Base-by-base conservation (phyloP, 1,139 yeast genomes). In the Scheffersomyces cryptocercus region DNA sequence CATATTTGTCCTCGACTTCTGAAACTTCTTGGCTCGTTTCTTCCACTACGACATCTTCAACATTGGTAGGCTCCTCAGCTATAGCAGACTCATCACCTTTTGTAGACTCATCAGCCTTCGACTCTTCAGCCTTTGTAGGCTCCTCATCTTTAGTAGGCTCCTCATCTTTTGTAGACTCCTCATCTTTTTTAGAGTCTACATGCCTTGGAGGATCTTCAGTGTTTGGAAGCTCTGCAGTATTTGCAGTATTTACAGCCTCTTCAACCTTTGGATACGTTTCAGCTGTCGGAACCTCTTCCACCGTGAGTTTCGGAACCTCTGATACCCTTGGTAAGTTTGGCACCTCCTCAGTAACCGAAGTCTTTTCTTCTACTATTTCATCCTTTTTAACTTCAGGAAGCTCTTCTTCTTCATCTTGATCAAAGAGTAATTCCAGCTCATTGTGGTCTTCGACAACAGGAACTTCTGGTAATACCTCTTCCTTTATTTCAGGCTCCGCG, bases 321-420 rank as follows among this genome's bases (percentile, higher is more conserved):
- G 11, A 29, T 15, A 37, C 37, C 41, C 37, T 9, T 45, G 40
- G 28, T 42, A 35, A 12, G 49, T 9, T 40, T 50, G 6, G 42
- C 45, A 14, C 46, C 50, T 2, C 37, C 53, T 31, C 44, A 51
- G 3, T 46, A 50, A n/a, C 38, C 45, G 32, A 48, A 48, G 15
- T 42, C 45, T 29, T 46, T 6, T 20, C 26, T 55, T 10, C 67
- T 57, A 31, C 2, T 56, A 44, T 33, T 52, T 54, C 55, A 54
- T 48, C 54, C 56, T 38, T 53, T 55, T 41, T 45, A 38, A 36
- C 37, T 39, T 32, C 16, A 24, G 16, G 12, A 33, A 35, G 28
- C 44, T 49, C 20, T 53, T 42, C 34, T 53, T 55, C 30, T 51
- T 43, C 42, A 49, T 55, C 35, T 52, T 54, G 11, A 39, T 37